Conservation (phyloP, 495 filamentous ascomycete species). For the Sordaria brevicollis region DNA sequence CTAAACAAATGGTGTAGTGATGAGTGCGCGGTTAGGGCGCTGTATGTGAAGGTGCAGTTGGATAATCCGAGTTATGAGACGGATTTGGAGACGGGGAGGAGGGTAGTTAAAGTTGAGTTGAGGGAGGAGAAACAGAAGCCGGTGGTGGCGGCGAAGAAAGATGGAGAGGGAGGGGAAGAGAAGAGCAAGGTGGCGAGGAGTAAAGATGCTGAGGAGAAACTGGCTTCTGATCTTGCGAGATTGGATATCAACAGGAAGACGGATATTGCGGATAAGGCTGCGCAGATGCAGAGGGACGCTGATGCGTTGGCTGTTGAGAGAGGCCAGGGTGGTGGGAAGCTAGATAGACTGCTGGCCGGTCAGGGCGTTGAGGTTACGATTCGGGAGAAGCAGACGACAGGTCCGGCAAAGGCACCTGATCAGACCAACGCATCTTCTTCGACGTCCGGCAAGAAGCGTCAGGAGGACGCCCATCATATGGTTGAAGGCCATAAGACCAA, state of each 20-base stretch:
- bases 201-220: background rate
- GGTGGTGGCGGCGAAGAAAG: background rate
- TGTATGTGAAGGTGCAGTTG: constrained; percentile 82
- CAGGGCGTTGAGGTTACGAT: constrained; percentile 30
- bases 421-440: background rate
- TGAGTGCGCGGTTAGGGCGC: constrained; percentile 62
- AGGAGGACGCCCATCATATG: constrained; percentile 27
- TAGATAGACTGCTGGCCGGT: background rate
- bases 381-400: constrained; percentile 32
- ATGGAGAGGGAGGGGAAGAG: background rate
- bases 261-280: constrained; percentile 8
- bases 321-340: constrained; percentile 26
- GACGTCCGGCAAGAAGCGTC: background rate
- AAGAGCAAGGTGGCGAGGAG: background rate
- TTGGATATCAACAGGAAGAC: constrained; percentile 7
- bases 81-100: constrained; percentile 8
- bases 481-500: constrained; percentile 39
- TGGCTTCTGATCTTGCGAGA: constrained; percentile 2
- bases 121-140: constrained; percentile 23
- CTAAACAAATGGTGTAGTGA: constrained; percentile 84
- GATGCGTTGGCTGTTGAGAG: constrained; percentile 43
- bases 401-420: constrained; percentile 23
- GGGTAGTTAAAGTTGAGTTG: constrained; percentile 31
- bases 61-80: constrained; percentile 23
- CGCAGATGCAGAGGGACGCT: constrained; percentile 21